Percentiles rank a stretch among this genome's conserved stretches.
Evolutionary conservation across 2,329 filamentous ascomycete genomes (phyloP).

Genomic region (Mariannaea elegans): DNA sequence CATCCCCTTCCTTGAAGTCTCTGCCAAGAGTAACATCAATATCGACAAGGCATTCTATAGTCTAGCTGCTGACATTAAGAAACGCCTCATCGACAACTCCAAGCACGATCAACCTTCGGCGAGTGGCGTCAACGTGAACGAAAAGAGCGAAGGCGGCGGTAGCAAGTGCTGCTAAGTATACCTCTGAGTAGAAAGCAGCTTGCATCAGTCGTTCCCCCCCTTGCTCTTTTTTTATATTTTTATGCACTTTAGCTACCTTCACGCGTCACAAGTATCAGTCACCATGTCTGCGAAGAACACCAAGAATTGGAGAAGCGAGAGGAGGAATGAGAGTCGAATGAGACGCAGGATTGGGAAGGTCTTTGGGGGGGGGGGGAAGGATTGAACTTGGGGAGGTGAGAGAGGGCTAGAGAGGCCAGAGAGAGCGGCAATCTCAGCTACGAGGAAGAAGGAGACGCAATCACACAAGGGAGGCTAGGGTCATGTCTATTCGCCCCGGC

Average conservation of each 20-base stretch:
- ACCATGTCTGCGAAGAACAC: constrained; percentile 27
- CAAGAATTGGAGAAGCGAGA: constrained; percentile 20
- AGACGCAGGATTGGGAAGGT: not conserved
- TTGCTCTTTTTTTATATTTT: constrained; percentile 34
- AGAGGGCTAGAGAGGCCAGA: not conserved
- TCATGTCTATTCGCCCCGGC: constrained; percentile 38
- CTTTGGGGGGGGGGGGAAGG: too few relatives aligned
- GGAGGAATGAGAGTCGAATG: not conserved
- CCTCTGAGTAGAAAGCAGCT: constrained; percentile 22
- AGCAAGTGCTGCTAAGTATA: constrained; percentile 79
- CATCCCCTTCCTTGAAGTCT: constrained; percentile 98
- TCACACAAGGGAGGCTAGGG: constrained; percentile 34
- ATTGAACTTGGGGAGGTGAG: too few relatives aligned
- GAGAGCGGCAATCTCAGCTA: constrained; percentile 32
- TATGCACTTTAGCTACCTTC: constrained; percentile 38
- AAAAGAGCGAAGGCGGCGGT: constrained; percentile 64
- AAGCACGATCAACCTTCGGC: constrained; percentile 73
- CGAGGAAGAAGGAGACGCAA: constrained; percentile 33
- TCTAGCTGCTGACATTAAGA: constrained; percentile 97
- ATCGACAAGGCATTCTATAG: constrained; percentile 99
- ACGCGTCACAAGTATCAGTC: constrained; percentile 25
- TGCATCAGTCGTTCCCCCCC: constrained; percentile 32
- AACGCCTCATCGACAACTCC: constrained; percentile 91
- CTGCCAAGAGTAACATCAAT: constrained; percentile 99
- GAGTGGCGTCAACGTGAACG: constrained; percentile 74